Conservation (phyloP, 306 rosid genomes). For the Adenanthera pavonina region DNA sequence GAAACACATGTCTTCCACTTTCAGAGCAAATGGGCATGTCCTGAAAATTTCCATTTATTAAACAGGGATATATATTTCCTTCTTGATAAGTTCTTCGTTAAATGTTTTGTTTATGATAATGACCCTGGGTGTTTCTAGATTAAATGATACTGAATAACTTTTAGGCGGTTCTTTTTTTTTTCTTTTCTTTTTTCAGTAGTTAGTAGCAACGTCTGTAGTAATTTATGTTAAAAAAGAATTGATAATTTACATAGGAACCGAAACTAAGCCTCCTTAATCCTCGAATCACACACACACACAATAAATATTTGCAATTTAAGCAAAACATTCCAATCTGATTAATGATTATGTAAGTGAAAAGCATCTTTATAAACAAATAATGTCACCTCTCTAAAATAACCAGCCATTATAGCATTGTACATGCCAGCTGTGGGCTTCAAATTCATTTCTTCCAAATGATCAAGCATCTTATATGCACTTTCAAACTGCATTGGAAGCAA, state of each 20-base stretch:
- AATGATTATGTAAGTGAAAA: neutral
- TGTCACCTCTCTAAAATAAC: conserved; percentile 85
- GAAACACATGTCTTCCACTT: neutral
- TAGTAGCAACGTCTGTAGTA: neutral
- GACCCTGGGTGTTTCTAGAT: neutral
- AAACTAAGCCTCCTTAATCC: neutral
- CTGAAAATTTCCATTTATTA: neutral
- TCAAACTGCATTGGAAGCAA: conserved; percentile 60
- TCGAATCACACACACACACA: neutral
- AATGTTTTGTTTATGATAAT: neutral
- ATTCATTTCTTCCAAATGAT: conserved; percentile 56
- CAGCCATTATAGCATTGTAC: conserved; percentile 90
- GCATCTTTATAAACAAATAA: conserved; percentile 37
- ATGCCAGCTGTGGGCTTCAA: conserved; percentile 55
- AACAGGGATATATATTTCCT: neutral
- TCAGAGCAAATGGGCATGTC: neutral
- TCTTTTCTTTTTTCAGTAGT: too few species aligned
- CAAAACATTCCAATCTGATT: conserved; percentile 28
- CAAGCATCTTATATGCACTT: conserved; percentile 68
- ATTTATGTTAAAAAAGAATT: neutral
- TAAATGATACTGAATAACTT: neutral
- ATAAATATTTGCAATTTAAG: conserved; percentile 27
- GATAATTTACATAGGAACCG: neutral
- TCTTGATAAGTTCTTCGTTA: neutral
- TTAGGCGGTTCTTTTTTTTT: neutral